Base-by-base conservation (phyloP, 768 basidiomycete genomes). In the Collybia sordida region DNA sequence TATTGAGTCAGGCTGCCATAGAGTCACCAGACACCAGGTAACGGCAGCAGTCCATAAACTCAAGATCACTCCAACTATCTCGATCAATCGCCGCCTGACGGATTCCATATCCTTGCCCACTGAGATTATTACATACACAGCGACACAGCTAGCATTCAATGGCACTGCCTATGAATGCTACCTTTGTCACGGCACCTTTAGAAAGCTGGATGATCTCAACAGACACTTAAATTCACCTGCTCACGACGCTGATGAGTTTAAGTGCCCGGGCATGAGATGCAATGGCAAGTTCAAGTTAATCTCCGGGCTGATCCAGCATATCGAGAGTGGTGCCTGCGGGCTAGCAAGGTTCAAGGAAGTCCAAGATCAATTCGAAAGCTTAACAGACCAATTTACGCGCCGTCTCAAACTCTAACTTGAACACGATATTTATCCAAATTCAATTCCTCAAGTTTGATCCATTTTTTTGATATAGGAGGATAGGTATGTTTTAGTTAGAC, bases 301-400 rank as follows among this genome's bases (percentile, higher is more conserved):
- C 22, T 76, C 73, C 6, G 72, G 64, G 3, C 58, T 79, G 31
- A 64, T 72, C 21, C 73, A 74, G 50, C 77, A 78, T 55, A 64
- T 78, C 19, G 76, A 78, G 59, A 72, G 69, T 47, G 71, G 62
- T 8, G 44, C 54, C 3, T 77, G 75, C 50, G 68, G 70, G 1
- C 49, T 74, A 6, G 63, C 70, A 15, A 59, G 52, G 50, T 66
- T 67, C 52, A 38, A 59, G 24, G 42, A 63, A 42, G 64, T 74
- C 17, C 58, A 66, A 49, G 48, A 54, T 38, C 54, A 60, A 12
- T 62, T 66, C 51, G 47, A 60, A 7, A 53, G 54, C 31, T 54
- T 75, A 47, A 64, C 67, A 1, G 58, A 38, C 28, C 60, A 61
- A 19, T 68, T 72, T 47, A 56, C 55, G 27, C 25, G 19, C 6